Evolutionary conservation across 108 stramenopile genomes (phyloP), one percentile per base, ranked within the genome.

Genomic region (Aurantiochytrium sp.): DNA sequence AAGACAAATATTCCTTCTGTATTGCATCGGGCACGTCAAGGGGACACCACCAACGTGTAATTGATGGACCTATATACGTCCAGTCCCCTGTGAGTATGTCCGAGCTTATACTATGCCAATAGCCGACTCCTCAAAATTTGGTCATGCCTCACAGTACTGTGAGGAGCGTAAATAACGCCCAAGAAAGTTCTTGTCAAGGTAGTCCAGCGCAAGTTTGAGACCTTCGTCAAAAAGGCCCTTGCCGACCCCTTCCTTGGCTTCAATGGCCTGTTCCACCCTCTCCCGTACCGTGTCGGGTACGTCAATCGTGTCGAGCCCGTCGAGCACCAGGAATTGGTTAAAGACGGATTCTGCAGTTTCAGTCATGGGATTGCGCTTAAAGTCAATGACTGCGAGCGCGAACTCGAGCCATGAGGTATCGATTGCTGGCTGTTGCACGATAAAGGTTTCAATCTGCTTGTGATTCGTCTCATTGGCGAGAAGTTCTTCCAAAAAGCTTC

Each of bases 401-500:
- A 83, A 83, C 12, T 83, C 76, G 25, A 83, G 49, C 76, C 76
- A 83, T 12, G 45, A 47, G 10, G 51, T 47, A 23, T 83, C 45
- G 18, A 83, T 83, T 6, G 76, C 8, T 53, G 76, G 76, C 45
- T 53, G 51, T 4, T 83, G 76, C 76, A 53, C 76, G 3, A 83
- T 47, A 35, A 53, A 83, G 45, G 49, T 83, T 12, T 83, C 76
- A 12, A 83, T 83, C 45, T 47, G 51, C 12, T 83, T 69, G 64
- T 69, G 64, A 69, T 53, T 83, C 5, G 76, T 4, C n/a, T 53
- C 23, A 53, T 53, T 18, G 6, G 76, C 23, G 51, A 47, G 51
- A 83, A 83, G 76, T 35, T 53, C 76, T 83, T 83, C 76, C 45
- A 83, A 83, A 83, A 83, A 83, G 45, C 76, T 69, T 23, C 64